These are phyloP conservation scores for Ceratocystis destructans DNA, from an alignment of 2,329 filamentous ascomycete genomes.

Conservation along the genomic window DNA sequence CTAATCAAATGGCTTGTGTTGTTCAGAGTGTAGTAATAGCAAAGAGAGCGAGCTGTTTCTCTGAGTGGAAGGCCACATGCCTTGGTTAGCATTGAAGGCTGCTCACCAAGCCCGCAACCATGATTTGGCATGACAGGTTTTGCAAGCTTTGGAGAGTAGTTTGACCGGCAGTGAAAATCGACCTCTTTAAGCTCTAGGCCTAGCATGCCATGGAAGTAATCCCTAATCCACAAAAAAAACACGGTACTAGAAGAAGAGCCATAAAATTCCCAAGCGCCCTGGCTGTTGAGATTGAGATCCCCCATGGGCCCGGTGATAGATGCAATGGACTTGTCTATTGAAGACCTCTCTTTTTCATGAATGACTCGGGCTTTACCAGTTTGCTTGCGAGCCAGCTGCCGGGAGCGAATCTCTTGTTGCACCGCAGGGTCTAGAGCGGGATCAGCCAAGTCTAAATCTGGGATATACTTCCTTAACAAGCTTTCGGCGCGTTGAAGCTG, in stretches of 20 bases:
- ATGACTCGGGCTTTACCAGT: slow-evolving; percentile 23
- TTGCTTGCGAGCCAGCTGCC: slow-evolving; percentile 38
- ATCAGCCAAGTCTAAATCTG: slow-evolving; percentile 73
- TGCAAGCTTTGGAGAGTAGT: slow-evolving; percentile 37
- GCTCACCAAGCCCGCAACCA: slow-evolving; percentile 46
- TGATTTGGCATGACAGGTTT: slow-evolving; percentile 25
- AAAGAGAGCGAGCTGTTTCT: slow-evolving; percentile 39
- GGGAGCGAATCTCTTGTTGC: slow-evolving; percentile 51
- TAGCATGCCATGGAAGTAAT: slow-evolving; percentile 69
- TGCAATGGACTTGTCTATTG: slow-evolving; percentile 49
- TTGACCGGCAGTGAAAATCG: background rate
- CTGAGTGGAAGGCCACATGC: slow-evolving; percentile 51
- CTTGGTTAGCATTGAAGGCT: slow-evolving; percentile 36
- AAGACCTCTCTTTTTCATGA: slow-evolving; percentile 35
- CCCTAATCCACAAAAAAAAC: slow-evolving; percentile 74
- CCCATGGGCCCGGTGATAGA: slow-evolving; percentile 94
- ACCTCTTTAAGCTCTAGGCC: slow-evolving; percentile 28
- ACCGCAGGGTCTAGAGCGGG: slow-evolving; percentile 66
- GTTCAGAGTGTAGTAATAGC: slow-evolving; percentile 42
- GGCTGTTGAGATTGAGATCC: slow-evolving; percentile 79
- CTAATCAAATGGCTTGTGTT: slow-evolving; percentile 47
- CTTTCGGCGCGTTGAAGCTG: slow-evolving; percentile 72
- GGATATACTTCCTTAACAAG: slow-evolving; percentile 64
- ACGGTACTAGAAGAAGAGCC: slow-evolving; percentile 84
- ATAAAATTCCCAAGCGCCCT: slow-evolving; percentile 88